Base-by-base conservation (phyloP, 2,329 filamentous ascomycete species). In the Fonsecaea monophora region DNA sequence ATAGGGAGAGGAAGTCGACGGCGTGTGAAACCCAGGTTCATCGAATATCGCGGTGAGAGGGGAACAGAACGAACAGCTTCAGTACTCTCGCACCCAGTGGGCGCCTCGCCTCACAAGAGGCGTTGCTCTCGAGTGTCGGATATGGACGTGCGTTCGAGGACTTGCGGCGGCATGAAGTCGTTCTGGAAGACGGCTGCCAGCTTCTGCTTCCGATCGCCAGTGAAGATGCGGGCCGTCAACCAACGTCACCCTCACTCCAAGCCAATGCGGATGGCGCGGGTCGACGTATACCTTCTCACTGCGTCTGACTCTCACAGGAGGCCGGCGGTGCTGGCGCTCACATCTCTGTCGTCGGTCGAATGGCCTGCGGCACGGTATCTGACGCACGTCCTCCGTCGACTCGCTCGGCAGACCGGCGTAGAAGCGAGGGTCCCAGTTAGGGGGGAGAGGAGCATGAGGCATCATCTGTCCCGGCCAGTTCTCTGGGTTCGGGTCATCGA, bases 371-470 rank as follows among this genome's bases (percentile, higher is more conserved):
- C 53, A 15, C n/a, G 18, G 30, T 35, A 12, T 35, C 2, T n/a
- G 30, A 1, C n/a, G 56, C 56, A 37, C 4, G 7, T 37, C 35
- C 7, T 56, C 10, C 25, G n/a, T 13, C 10, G 4, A 13, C 10
- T 34, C 42, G 4, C 13, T 13, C 1, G 60, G 60, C 32, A 62
- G 13, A 18, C 60, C 60, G 6, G 50, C 50, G n/a, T 62, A 62
- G 38, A 35, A 62, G 6, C 53, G 53, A 37, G 40, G 48, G 32
- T 62, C 60, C 60, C 60, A 62, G 12, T 38, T 53, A 6, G 60
- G 60, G 8, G 60, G 60, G 30, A 55, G 42, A 5, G 60, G 60
- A 18, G 53, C 60, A 8, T 34, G 60, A 55, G 60, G 60, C 37
- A 48, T 9, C n/a, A 10, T 4, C 6, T 3, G 18, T 25, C 45